Evolutionary conservation across 306 rosid genomes (phyloP).

Genomic region (Casuarina cunninghamiana): DNA sequence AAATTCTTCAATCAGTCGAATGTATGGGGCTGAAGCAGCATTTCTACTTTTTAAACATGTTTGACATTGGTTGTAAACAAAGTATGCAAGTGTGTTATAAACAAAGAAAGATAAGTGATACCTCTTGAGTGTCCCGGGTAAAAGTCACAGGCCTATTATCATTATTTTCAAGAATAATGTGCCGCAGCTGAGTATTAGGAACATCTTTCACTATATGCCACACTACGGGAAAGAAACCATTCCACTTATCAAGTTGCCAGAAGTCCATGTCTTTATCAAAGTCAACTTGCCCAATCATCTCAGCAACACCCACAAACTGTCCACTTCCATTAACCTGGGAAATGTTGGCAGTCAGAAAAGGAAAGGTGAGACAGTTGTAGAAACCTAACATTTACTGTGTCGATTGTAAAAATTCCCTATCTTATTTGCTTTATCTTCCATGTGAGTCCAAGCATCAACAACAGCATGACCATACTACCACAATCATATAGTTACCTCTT

Average conservation of each 20-base stretch:
- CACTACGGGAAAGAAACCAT: slow-evolving; percentile 78
- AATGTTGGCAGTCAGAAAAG: background rate
- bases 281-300: slow-evolving; percentile 80
- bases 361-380: background rate
- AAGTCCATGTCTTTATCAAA: slow-evolving; percentile 72
- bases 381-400: background rate
- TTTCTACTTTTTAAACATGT: background rate
- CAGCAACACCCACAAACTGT: slow-evolving; percentile 86
- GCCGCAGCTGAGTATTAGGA: slow-evolving; percentile 61
- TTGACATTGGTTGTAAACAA: too few relatives aligned
- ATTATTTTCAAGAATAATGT: slow-evolving; percentile 63
- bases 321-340: slow-evolving; percentile 79
- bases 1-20: background rate
- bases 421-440: background rate
- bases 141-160: slow-evolving; percentile 69
- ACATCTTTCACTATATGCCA: slow-evolving; percentile 85
- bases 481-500: background rate
- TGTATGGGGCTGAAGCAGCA: background rate
- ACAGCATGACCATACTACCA: background rate
- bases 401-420: background rate
- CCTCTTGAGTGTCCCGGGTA: slow-evolving; percentile 94
- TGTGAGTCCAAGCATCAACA: background rate
- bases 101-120: slow-evolving; percentile 29
- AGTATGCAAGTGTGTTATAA: background rate
- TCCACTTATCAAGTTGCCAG: slow-evolving; percentile 78